Percentiles rank a stretch among this genome's conserved stretches.
Conservation (phyloP, 2,329 filamentous ascomycete species). For the Fusarium sulawesiense region DNA sequence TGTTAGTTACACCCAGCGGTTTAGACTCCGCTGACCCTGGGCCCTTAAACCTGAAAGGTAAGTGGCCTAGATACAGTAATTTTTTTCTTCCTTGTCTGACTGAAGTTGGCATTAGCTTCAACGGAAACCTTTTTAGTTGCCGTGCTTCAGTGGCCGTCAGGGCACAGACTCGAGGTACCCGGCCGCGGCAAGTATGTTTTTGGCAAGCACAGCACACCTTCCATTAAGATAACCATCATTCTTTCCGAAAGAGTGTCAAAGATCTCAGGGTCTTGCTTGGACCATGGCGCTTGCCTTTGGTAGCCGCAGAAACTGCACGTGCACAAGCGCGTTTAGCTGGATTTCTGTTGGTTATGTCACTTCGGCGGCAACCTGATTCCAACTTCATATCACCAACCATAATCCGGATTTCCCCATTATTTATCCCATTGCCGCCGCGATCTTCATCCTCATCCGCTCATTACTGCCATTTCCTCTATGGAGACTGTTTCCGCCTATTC, state of each 20-base stretch:
- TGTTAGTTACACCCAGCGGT: background rate
- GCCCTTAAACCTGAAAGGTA: background rate
- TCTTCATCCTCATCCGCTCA: background rate
- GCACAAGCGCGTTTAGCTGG: constrained; percentile 25
- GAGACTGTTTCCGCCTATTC: background rate
- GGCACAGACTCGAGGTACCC: constrained; percentile 18
- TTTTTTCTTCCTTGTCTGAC: background rate
- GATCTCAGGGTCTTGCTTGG: constrained; percentile 11
- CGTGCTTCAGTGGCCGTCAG: background rate
- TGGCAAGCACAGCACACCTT: constrained; percentile 27
- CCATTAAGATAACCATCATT: background rate
- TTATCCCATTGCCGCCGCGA: background rate
- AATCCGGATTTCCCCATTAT: background rate
- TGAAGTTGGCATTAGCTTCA: constrained; percentile 18
- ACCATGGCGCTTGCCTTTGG: constrained; percentile 30
- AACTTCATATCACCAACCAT: constrained; percentile 21
- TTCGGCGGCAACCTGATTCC: constrained; percentile 11
- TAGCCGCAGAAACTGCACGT: constrained; percentile 25
- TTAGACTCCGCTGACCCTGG: background rate
- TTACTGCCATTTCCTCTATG: background rate
- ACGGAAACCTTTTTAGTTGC: constrained; percentile 16
- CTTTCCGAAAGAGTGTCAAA: constrained; percentile 9
- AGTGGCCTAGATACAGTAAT: background rate
- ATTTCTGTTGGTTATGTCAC: constrained; percentile 13
- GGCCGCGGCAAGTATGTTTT: constrained; percentile 41